Conservation (phyloP, 202 grass and related monocot genomes). For the Hordeum pubiflorum region DNA sequence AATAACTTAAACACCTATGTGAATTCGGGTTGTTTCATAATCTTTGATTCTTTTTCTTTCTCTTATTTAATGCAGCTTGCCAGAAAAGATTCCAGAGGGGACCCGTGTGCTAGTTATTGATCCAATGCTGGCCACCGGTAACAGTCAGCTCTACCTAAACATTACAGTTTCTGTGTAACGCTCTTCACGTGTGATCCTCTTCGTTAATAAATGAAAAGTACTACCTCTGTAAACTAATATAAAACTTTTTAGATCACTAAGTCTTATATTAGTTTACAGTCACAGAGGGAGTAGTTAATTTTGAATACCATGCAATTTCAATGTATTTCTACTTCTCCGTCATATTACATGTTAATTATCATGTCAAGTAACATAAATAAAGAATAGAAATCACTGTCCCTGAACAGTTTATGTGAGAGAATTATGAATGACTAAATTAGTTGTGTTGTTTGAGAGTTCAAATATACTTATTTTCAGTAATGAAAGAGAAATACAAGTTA, state of each 20-base stretch:
- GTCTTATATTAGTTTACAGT: too few relatives aligned
- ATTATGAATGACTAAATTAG: not conserved
- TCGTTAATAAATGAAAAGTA: not conserved
- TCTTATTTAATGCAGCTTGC: slow-evolving; percentile 58
- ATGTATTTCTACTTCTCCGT: not conserved
- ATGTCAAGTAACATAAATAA: not conserved
- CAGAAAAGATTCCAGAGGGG: slow-evolving; percentile 76
- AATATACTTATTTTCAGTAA: not conserved
- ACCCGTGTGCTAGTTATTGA: slow-evolving; percentile 78
- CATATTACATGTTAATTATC: not conserved
- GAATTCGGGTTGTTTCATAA: not conserved
- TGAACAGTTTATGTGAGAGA: not conserved
- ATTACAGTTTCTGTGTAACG: not conserved
- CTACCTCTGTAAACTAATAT: too few relatives aligned
- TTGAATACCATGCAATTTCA: not conserved
- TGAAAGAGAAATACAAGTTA: slow-evolving; percentile 6
- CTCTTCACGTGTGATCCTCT: not conserved
- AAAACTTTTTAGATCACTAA: too few relatives aligned
- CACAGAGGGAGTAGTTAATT: too few relatives aligned
- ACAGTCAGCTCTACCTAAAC: slow-evolving; percentile 21
- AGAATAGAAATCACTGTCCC: too few relatives aligned
- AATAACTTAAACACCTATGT: not conserved
- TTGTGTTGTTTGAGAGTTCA: not conserved
- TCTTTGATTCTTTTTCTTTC: not conserved
- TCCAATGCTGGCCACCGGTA: slow-evolving; percentile 96